Evolutionary conservation across 108 stramenopile genomes (phyloP).

Genomic region (Cylindrotheca closterium): DNA sequence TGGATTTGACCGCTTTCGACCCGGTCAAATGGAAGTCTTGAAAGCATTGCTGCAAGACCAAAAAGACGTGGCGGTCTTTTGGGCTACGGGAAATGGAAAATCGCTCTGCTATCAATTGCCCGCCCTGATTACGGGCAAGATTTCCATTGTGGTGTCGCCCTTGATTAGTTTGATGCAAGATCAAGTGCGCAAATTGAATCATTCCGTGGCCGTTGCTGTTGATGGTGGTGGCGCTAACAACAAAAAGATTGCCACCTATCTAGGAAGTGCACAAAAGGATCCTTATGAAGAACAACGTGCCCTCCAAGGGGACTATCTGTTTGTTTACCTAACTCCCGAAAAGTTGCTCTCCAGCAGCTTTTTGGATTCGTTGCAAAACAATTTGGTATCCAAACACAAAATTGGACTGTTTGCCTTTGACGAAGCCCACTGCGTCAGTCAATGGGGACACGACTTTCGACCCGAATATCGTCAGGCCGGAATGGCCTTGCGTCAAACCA

Average conservation of each 20-base stretch:
- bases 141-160: constrained; percentile 67
- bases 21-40: constrained; percentile 40
- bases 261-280: constrained; percentile 68
- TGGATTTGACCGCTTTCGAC: constrained; percentile 38
- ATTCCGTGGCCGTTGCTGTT: constrained; percentile 15
- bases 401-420: constrained; percentile 88
- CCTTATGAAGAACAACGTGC: constrained; percentile 44
- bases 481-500: constrained; percentile 37
- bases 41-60: constrained; percentile 19
- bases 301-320: constrained; percentile 52
- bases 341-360: constrained; percentile 53
- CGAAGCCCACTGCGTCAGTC: constrained; percentile 93
- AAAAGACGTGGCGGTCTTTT: constrained; percentile 85
- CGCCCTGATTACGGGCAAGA: constrained; percentile 52
- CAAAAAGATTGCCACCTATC: constrained; percentile 50
- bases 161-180: constrained; percentile 92
- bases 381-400: constrained; percentile 24
- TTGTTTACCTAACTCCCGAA: constrained; percentile 95
- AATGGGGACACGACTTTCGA: constrained; percentile 97
- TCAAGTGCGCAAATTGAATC: constrained; percentile 85
- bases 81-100: constrained; percentile 95
- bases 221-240: neutral
- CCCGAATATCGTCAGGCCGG: constrained; percentile 76
- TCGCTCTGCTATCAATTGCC: constrained; percentile 88
- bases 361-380: constrained; percentile 44